Evolutionary conservation across 176 grass and related monocot species (phyloP), one percentile per base, ranked within the genome.

Genomic region (Eleusine coracana): DNA sequence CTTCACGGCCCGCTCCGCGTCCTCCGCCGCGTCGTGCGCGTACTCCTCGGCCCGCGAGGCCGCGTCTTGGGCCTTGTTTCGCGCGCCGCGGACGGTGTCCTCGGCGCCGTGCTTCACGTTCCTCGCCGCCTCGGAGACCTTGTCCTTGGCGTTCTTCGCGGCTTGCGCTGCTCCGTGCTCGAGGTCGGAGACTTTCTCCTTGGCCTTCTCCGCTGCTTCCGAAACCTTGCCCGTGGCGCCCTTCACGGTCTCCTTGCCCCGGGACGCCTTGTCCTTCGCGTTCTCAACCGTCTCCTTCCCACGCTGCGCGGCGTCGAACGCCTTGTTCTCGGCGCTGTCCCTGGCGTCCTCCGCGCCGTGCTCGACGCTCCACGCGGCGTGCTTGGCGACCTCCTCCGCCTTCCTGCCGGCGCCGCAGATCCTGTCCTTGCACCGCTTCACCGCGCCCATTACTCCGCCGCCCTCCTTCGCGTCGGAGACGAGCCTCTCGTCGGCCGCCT

Each of bases 361-460:
- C 20, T 65, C 80, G 25, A 34, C 78, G 17, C 40, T 66, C 20
- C 44, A 77, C 18, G 70, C 72, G 6, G 63, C 81, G 31, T 80
- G 74, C 45, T 74, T 28, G 7, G 89, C 82, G 18, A 60, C 75
- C 52, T 97, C 89, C 28, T 88, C 86, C 0, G 39, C 62, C 0
- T 34, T 77, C 67, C 36, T 79, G 6, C 82, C 85, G 0, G 82
- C 84, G 6, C 81, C 83, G 50, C 86, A 88, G n/a, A 94, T 31
- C 48, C 46, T 51, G 56, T 92, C 89, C 89, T 89, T 94, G 82
- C 70, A 70, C 14, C 78, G 87, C 56, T 49, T 83, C 28, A 87
- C 89, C 0, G 78, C 82, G 16, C 80, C 88, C 50, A 87, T 83
- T 49, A 85, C 61, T 41, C 82, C 87, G 42, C 83, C 87, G 56